phyloP scores from a whole-genome alignment of 352 stramenopile species.

The Globisporangium okanoganense region DNA sequence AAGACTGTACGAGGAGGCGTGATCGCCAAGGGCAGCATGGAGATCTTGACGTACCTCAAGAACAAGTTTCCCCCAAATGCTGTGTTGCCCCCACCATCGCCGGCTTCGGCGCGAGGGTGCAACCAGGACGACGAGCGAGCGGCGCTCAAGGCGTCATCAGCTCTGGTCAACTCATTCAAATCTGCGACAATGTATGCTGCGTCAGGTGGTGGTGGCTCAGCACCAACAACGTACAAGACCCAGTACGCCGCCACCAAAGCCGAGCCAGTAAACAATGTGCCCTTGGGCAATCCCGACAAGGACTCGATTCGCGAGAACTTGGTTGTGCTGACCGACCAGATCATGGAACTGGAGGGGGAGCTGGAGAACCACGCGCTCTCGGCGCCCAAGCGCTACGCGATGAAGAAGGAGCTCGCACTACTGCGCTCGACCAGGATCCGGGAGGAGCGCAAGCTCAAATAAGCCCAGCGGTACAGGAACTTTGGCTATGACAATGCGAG shows the following conservation, averaged over 20 bases:
- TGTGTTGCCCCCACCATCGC: constrained; percentile 15
- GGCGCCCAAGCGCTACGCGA: constrained; percentile 64
- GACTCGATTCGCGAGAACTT: constrained; percentile 10
- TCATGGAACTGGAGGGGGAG: constrained; percentile 50
- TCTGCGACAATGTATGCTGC: not conserved
- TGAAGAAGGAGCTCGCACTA: constrained; percentile 82
- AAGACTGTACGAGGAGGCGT: constrained; percentile 67
- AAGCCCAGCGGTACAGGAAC: not conserved
- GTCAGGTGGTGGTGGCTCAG: not conserved
- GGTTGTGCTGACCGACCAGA: constrained; percentile 32
- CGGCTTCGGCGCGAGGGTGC: not conserved
- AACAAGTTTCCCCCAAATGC: constrained; percentile 64
- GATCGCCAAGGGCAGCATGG: constrained; percentile 71
- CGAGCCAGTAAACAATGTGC: not conserved
- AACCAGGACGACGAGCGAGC: constrained; percentile 3
- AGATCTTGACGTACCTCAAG: constrained; percentile 74
- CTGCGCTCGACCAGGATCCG: constrained; percentile 65
- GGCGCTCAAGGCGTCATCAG: not conserved
- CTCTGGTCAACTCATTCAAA: not conserved
- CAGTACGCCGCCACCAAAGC: not conserved
- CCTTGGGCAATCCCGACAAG: not conserved
- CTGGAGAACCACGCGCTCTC: constrained; percentile 64
- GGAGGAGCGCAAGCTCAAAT: constrained; percentile 26
- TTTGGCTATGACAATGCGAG: not conserved
- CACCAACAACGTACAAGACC: not conserved